phyloP scores from a whole-genome alignment of 2,329 filamentous ascomycete genomes.

The Aspergillus persii region DNA sequence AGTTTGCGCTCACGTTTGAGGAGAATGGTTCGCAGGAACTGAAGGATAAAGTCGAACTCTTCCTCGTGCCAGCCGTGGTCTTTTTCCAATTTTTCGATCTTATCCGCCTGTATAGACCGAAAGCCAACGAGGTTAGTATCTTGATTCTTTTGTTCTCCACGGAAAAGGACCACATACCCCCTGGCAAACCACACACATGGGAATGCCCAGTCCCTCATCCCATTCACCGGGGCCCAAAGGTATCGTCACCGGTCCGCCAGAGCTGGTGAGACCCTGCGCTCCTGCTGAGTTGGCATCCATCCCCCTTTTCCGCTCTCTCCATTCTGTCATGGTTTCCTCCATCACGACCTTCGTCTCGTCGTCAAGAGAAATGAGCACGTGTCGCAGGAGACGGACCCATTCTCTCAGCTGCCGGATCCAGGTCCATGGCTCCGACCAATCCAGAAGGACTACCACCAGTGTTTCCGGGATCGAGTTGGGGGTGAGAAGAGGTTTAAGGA shows the following conservation, averaged over 20 bases:
- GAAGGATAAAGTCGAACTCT: slow-evolving; percentile 92
- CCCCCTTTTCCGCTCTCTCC: slow-evolving; percentile 73
- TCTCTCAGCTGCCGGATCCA: slow-evolving; percentile 87
- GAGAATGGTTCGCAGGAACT: slow-evolving; percentile 85
- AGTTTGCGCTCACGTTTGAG: slow-evolving; percentile 67
- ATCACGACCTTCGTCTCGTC: slow-evolving; percentile 76
- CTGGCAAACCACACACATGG: slow-evolving; percentile 92
- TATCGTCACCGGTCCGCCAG: slow-evolving; percentile 66
- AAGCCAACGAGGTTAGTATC: slow-evolving; percentile 17
- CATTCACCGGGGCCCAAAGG: slow-evolving; percentile 87
- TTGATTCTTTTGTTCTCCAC: not conserved
- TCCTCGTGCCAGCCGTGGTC: slow-evolving; percentile 93
- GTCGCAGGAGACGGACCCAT: slow-evolving; percentile 82
- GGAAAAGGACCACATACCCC: slow-evolving; percentile 59
- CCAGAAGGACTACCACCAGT: slow-evolving; percentile 84
- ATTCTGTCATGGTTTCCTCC: slow-evolving; percentile 79
- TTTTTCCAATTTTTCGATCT: slow-evolving; percentile 85
- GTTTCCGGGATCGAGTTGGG: slow-evolving; percentile 81
- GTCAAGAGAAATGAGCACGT: slow-evolving; percentile 70
- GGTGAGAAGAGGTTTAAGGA: slow-evolving; percentile 80
- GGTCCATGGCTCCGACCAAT: slow-evolving; percentile 90
- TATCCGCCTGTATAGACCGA: slow-evolving; percentile 62
- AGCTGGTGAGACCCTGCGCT: slow-evolving; percentile 52
- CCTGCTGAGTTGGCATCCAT: slow-evolving; percentile 58
- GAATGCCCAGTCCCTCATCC: slow-evolving; percentile 84